Percentiles rank a stretch among this genome's conserved stretches.
Evolutionary conservation across 306 rosid species (phyloP).

Genomic region (Cicer chorassanicum): DNA sequence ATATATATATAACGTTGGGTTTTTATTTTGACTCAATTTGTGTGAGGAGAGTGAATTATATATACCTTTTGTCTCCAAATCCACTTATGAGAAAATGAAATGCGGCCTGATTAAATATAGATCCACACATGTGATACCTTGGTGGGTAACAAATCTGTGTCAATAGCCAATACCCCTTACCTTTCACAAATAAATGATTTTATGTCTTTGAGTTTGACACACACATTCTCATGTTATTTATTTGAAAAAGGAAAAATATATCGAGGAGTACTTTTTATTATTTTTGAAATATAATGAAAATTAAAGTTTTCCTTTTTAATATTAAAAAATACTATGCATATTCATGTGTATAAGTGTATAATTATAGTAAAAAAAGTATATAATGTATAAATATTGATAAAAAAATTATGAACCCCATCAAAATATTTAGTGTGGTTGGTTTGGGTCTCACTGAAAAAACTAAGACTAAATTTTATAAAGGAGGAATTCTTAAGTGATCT

Average conservation of each 20-base stretch:
- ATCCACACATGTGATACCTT: background rate
- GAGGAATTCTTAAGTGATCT: no score
- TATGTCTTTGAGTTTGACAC: no score
- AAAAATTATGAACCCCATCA: no score
- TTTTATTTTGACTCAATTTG: no score
- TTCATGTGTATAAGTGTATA: background rate
- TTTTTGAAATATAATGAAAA: background rate
- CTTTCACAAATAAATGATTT: no score
- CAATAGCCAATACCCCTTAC: background rate
- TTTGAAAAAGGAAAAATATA: background rate
- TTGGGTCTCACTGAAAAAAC: no score
- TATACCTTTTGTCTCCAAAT: background rate
- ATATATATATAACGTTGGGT: no score
- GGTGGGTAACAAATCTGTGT: constrained; percentile 20
- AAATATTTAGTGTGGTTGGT: no score
- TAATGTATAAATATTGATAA: no score
- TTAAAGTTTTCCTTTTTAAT: background rate
- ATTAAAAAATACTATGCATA: no score
- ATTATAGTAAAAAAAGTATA: no score
- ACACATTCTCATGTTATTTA: background rate
- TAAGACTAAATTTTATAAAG: no score
- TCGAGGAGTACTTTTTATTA: background rate
- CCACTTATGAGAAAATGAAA: constrained; percentile 29
- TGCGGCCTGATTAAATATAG: constrained; percentile 11
- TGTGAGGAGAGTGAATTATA: background rate